Conservation (phyloP, 192 early-diverging fungal genomes). For the Coemansia sp. region DNA sequence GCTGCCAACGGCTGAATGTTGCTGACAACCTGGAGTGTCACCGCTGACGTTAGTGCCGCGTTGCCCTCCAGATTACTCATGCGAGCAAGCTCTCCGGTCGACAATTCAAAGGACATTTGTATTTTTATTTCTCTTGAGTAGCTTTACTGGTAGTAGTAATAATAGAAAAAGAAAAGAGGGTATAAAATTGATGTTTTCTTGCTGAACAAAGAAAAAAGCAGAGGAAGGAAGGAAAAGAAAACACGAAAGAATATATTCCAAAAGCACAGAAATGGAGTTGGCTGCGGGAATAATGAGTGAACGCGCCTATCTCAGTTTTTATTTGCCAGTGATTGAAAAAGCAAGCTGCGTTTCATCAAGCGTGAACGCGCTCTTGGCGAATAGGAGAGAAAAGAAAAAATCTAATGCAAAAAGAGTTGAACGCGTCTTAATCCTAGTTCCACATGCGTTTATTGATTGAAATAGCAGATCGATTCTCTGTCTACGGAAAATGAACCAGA, state of each 20-base stretch:
- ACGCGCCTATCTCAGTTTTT: no score
- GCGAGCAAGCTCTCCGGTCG: constrained; percentile 39
- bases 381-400: no score
- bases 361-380: no score
- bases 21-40: constrained; percentile 35
- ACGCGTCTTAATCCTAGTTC: not conserved
- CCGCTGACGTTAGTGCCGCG: constrained; percentile 18
- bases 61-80: constrained; percentile 24
- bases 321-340: no score
- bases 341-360: no score
- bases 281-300: no score
- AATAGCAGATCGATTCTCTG: no score
- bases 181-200: not conserved
- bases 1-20: constrained; percentile 39
- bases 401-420: not conserved
- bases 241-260: no score
- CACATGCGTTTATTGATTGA: not conserved
- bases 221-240: constrained; percentile 6
- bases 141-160: not conserved
- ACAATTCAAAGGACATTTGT: constrained; percentile 18
- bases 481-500: no score
- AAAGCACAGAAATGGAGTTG: no score
- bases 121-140: not conserved
- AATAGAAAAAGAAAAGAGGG: constrained; percentile 10
- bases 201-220: not conserved